Evolutionary conservation across 2,329 filamentous ascomycete genomes (phyloP).

Genomic region (Fusarium albidum): DNA sequence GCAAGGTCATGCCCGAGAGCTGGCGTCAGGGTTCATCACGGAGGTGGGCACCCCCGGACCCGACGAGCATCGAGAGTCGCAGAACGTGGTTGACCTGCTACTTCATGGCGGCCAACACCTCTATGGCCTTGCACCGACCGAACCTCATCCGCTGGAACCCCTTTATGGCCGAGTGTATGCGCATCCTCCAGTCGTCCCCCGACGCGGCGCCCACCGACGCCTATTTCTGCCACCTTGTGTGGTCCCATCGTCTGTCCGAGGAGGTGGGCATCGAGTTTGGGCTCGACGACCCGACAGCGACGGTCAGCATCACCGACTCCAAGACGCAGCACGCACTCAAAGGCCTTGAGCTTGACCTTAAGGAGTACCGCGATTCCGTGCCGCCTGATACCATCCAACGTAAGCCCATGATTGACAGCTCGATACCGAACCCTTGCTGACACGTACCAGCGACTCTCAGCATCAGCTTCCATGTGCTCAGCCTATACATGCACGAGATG

Average conservation of each 20-base stretch:
- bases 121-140: slow-evolving; percentile 68
- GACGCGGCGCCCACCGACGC: slow-evolving; percentile 65
- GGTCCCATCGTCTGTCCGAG: slow-evolving; percentile 70
- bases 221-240: slow-evolving; percentile 66
- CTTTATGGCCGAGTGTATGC: slow-evolving; percentile 68
- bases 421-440: slow-evolving; percentile 18
- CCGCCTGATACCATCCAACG: slow-evolving; percentile 61
- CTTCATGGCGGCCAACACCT: slow-evolving; percentile 65
- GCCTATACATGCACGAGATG: slow-evolving; percentile 79
- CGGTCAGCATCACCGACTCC: slow-evolving; percentile 65
- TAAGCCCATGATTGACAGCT: slow-evolving; percentile 50
- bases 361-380: slow-evolving; percentile 65
- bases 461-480: slow-evolving; percentile 71
- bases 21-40: slow-evolving; percentile 52
- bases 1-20: slow-evolving; percentile 33
- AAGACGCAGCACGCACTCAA: slow-evolving; percentile 71
- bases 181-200: slow-evolving; percentile 60
- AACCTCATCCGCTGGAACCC: slow-evolving; percentile 67
- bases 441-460: slow-evolving; percentile 61
- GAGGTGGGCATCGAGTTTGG: slow-evolving; percentile 73
- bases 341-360: slow-evolving; percentile 70
- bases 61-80: slow-evolving; percentile 62
- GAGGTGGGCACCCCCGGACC: slow-evolving; percentile 57
- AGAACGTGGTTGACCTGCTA: slow-evolving; percentile 69
- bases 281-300: slow-evolving; percentile 68